Percentiles rank a stretch among this genome's conserved stretches.
Evolutionary conservation across 805 yeast species (phyloP).

Genomic region (Jamesozyma lodderae): DNA sequence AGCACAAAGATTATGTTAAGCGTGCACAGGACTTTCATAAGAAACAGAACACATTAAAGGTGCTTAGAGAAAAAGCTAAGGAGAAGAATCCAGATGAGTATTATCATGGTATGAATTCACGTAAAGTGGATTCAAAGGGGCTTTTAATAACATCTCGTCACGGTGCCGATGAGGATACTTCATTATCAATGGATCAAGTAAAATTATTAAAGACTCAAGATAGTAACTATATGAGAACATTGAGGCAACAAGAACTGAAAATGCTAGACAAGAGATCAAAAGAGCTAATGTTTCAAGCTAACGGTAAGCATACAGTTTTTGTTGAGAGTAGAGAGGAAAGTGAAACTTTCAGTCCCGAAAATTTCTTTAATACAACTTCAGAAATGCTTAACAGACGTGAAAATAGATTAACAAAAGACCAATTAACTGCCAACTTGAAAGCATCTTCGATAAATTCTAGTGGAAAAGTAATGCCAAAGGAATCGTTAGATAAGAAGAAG

Average conservation of each 20-base stretch:
- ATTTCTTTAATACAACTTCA: constrained; percentile 62
- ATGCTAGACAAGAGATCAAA: constrained; percentile 48
- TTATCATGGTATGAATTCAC: constrained; percentile 82
- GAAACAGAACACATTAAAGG: constrained; percentile 53
- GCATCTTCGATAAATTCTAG: constrained; percentile 10
- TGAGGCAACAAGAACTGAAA: constrained; percentile 58
- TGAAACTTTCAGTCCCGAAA: constrained; percentile 51
- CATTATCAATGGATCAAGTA: constrained; percentile 62
- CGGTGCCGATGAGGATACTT: constrained; percentile 37
- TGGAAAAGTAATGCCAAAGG: constrained; percentile 29
- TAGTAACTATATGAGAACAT: constrained; percentile 70
- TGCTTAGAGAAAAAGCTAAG: constrained; percentile 62
- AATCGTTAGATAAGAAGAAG: constrained; percentile 42
- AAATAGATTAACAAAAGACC: constrained; percentile 58
- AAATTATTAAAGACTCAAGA: constrained; percentile 86
- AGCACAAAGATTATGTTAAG: constrained; percentile 75
- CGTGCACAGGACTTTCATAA: constrained; percentile 60
- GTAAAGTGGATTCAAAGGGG: constrained; percentile 62
- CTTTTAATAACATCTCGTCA: constrained; percentile 53
- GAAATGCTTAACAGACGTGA: constrained; percentile 54
- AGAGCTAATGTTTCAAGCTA: constrained; percentile 41
- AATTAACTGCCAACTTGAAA: constrained; percentile 36
- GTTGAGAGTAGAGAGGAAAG: constrained; percentile 56
- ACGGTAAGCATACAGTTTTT: constrained; percentile 77
- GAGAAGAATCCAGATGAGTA: constrained; percentile 89